Evolutionary conservation across 1,284 basidiomycete species (phyloP), one percentile per base, ranked within the genome.

Genomic region (Sparassis latifolia): DNA sequence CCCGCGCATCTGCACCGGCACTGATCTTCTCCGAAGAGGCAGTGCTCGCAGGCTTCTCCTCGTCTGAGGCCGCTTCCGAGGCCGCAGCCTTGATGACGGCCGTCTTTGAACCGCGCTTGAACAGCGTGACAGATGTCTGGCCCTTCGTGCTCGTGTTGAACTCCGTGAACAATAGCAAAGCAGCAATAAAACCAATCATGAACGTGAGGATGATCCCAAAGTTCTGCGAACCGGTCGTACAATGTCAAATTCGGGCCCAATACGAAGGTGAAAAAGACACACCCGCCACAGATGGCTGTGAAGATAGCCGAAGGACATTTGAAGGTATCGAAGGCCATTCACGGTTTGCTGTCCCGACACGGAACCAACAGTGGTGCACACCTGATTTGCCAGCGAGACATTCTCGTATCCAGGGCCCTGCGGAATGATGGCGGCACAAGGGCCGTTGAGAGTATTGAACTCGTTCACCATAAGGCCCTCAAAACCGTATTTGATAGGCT

Each of bases 211-310:
- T 58, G 48, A 84, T 76, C 38, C 80, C 82, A 53, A 78, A 72
- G 62, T 83, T 79, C 78, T 76, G 41, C 5, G 31, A 20, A 27
- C n/a, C 20, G 20, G 20, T 20, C 20, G 20, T 20, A 37, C 35
- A 12, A 37, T 37, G 20, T 20, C 20, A 20, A 37, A 37, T 6
- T 7, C 12, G 35, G 35, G 35, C 12, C 12, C 35, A 37, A 37
- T 37, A 37, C 35, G 12, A 6, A 37, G 35, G 35, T 7, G 35
- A 12, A 28, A 37, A 10, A 27, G 0, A 73, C 79, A 52, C 56
- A 84, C 82, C 65, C 75, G 74, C 89, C 89, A 92, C 5, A 85
- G 63, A 61, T 92, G 70, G 29, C 63, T 65, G 52, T 77, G 77
- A 20, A 69, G 62, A 66, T 90, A 95, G 0, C 69, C 72, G 64